Evolutionary conservation across 1,284 basidiomycete species (phyloP).

Genomic region (Ceratobasidium sp.): DNA sequence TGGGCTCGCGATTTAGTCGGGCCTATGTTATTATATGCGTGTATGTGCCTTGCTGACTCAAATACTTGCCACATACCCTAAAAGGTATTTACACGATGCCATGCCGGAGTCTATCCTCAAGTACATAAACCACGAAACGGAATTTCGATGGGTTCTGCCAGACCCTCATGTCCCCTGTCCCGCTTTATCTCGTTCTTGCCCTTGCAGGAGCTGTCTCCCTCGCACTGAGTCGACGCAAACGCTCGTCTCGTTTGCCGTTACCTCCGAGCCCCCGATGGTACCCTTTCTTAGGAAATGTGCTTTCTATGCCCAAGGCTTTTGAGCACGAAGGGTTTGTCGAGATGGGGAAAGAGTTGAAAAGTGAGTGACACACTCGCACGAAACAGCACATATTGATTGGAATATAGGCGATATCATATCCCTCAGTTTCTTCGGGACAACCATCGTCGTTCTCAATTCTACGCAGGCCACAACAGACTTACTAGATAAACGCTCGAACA

Average conservation of each 20-base stretch:
- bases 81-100: too few relatives aligned
- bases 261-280: conserved; percentile 1
- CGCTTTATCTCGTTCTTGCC: not conserved
- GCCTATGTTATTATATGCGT: too few relatives aligned
- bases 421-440: conserved; percentile 8
- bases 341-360: not conserved
- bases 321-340: not conserved
- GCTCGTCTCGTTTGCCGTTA: not conserved
- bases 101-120: too few relatives aligned
- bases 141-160: not conserved
- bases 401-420: conserved; percentile 29
- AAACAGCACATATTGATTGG: not conserved
- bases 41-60: too few relatives aligned
- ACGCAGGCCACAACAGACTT: not conserved
- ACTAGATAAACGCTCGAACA: conserved; percentile 25
- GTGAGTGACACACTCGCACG: not conserved
- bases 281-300: not conserved
- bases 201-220: not conserved
- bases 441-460: conserved; percentile 24
- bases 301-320: not conserved
- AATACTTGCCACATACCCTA: too few relatives aligned
- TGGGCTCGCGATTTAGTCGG: too few relatives aligned
- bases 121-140: too few relatives aligned
- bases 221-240: not conserved
- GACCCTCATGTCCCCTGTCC: not conserved